Conservation (phyloP, 1,139 yeast genomes). For the Meyerozyma athensensis region DNA sequence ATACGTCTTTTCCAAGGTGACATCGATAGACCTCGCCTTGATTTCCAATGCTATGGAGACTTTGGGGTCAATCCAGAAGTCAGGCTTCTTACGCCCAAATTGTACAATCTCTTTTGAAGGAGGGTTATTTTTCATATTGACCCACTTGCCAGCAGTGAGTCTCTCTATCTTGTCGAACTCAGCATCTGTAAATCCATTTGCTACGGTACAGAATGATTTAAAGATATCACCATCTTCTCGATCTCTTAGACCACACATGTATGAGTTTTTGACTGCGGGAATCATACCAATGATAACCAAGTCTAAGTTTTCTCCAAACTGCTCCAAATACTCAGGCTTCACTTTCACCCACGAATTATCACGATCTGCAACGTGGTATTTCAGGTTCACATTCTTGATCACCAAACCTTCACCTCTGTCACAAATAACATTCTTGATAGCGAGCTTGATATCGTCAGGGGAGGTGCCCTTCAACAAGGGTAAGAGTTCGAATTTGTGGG, state of each 20-base stretch:
- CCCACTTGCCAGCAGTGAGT: conserved; percentile 61
- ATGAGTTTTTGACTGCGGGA: conserved; percentile 70
- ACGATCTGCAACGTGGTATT: conserved; percentile 58
- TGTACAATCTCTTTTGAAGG: conserved; percentile 41
- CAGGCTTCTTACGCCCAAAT: conserved; percentile 63
- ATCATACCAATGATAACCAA: conserved; percentile 73
- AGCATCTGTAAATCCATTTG: conserved; percentile 72
- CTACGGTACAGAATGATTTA: conserved; percentile 71
- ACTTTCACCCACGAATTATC: conserved; percentile 73
- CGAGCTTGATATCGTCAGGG: conserved; percentile 49
- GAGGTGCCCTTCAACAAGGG: conserved; percentile 39
- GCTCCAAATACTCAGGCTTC: conserved; percentile 85
- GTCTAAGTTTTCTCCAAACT: conserved; percentile 85
- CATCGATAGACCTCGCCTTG: conserved; percentile 71
- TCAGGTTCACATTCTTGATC: conserved; percentile 58
- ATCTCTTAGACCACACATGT: conserved; percentile 63
- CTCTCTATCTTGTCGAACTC: conserved; percentile 60
- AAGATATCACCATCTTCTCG: conserved; percentile 22
- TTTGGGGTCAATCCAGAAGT: conserved; percentile 73
- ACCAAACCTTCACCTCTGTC: conserved; percentile 79
- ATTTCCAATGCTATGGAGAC: conserved; percentile 80
- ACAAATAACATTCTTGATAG: conserved; percentile 56
- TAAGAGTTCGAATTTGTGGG: conserved; percentile 54
- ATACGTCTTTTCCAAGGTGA: conserved; percentile 43
- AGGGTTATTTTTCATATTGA: conserved; percentile 30